Evolutionary conservation across 2,329 filamentous ascomycete species (phyloP).

Genomic region (Microdochium bolleyi): DNA sequence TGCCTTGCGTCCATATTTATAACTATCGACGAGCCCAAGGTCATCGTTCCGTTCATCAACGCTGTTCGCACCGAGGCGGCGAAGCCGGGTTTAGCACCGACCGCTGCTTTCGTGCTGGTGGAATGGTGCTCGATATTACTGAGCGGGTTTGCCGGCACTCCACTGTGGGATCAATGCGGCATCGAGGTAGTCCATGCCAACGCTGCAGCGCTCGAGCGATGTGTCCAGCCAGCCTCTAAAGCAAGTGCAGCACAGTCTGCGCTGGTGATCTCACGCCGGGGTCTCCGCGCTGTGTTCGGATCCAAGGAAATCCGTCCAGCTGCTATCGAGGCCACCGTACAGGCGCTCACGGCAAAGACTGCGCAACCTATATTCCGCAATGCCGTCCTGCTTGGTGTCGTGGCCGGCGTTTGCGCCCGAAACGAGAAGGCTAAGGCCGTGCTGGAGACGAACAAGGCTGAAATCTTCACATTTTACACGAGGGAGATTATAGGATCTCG

Average conservation of each 20-base stretch:
- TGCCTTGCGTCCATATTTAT: constrained; percentile 66
- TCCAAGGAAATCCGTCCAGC: constrained; percentile 48
- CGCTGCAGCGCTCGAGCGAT: constrained; percentile 71
- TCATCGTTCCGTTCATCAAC: constrained; percentile 57
- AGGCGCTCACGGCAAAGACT: constrained; percentile 61
- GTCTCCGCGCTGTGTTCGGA: constrained; percentile 66
- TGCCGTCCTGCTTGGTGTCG: constrained; percentile 70
- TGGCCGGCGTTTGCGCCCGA: constrained; percentile 79
- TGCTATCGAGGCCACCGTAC: constrained; percentile 54
- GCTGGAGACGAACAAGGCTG: constrained; percentile 58
- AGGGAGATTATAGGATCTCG: constrained; percentile 81
- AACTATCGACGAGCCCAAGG: constrained; percentile 44
- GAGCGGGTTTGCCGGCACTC: constrained; percentile 56
- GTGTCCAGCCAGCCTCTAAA: constrained; percentile 58
- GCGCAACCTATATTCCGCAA: constrained; percentile 58
- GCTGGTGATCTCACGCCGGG: constrained; percentile 69
- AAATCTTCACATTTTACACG: constrained; percentile 75
- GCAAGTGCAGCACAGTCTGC: constrained; percentile 64
- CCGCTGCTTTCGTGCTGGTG: constrained; percentile 78
- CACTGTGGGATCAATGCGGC: constrained; percentile 57
- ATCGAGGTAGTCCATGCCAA: constrained; percentile 59
- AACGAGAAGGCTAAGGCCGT: constrained; percentile 54
- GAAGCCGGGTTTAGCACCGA: constrained; percentile 69
- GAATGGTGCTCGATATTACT: constrained; percentile 84
- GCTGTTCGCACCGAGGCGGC: constrained; percentile 64